Conservation (phyloP, 257 asterid species). For the Solanum stenotomum region DNA sequence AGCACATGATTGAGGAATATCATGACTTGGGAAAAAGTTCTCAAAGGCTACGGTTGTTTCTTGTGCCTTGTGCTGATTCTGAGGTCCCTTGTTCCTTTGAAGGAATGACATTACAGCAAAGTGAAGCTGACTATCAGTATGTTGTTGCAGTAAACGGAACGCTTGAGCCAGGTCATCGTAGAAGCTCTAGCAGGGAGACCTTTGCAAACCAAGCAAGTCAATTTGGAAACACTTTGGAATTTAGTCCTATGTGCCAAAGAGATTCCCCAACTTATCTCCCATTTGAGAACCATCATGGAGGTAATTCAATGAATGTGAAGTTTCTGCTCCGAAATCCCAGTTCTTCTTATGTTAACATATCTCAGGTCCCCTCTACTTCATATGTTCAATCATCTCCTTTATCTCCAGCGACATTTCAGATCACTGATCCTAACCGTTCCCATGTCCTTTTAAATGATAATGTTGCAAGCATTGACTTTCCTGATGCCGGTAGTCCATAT, state of each 20-base stretch:
- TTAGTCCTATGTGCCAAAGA: constrained; percentile 29
- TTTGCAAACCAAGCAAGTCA: constrained; percentile 30
- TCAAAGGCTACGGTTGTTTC: constrained; percentile 66
- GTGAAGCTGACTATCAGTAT: constrained; percentile 48
- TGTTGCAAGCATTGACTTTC: constrained; percentile 12
- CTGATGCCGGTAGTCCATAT: constrained; percentile 11
- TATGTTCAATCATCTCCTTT: constrained; percentile 28
- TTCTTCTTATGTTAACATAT: constrained; percentile 10
- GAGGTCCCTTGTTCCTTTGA: constrained; percentile 49
- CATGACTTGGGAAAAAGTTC: constrained; percentile 58
- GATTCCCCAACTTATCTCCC: constrained; percentile 35
- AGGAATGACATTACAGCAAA: constrained; percentile 29
- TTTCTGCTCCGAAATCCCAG: constrained; percentile 15
- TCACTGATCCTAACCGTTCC: constrained; percentile 22
- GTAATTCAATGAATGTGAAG: constrained; percentile 17
- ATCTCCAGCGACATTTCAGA: constrained; percentile 20
- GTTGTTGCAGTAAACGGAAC: constrained; percentile 67
- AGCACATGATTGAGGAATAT: constrained; percentile 82
- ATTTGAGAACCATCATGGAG: constrained; percentile 25
- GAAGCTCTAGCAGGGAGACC: constrained; percentile 66
- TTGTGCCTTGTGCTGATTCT: constrained; percentile 41
- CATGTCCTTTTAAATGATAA: constrained; percentile 20
- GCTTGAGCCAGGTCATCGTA: constrained; percentile 34
- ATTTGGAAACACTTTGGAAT: constrained; percentile 17
- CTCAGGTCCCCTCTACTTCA: constrained; percentile 23